Percentiles rank a stretch among this genome's conserved stretches.
Conservation (phyloP, 2,329 filamentous ascomycete genomes). For the Ceratocystis diversiconidia region DNA sequence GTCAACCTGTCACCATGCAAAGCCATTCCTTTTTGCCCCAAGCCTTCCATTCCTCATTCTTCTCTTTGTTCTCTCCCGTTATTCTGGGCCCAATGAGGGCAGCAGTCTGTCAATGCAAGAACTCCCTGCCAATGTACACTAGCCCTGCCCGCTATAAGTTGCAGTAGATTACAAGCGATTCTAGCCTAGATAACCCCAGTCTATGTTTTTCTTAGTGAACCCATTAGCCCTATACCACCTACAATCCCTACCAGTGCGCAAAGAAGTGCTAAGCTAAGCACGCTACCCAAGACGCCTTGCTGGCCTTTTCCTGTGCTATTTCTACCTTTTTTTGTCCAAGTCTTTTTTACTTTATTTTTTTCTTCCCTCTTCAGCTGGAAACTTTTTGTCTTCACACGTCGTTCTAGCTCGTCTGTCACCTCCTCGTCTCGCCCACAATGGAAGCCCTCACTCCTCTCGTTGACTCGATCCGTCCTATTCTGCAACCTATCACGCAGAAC, state of each 20-base stretch:
- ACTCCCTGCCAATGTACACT: not conserved
- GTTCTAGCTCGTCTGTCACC: not conserved
- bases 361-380: not conserved
- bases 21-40: not conserved
- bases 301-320: slow-evolving; percentile 4
- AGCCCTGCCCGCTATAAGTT: not conserved
- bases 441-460: slow-evolving; percentile 29
- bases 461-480: slow-evolving; percentile 45
- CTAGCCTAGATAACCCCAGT: no score
- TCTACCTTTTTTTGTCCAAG: not conserved
- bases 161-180: not conserved
- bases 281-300: not conserved
- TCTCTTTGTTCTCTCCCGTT: not conserved
- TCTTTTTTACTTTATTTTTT: not conserved
- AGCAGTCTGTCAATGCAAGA: not conserved
- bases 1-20: slow-evolving; percentile 4
- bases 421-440: not conserved
- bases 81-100: not conserved
- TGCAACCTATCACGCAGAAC: slow-evolving; percentile 56
- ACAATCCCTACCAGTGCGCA: not conserved
- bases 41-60: not conserved
- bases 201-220: not conserved
- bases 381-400: not conserved
- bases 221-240: not conserved
- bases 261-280: not conserved